Evolutionary conservation across 345 rosid species (phyloP).

Genomic region (Moringa oleifera): DNA sequence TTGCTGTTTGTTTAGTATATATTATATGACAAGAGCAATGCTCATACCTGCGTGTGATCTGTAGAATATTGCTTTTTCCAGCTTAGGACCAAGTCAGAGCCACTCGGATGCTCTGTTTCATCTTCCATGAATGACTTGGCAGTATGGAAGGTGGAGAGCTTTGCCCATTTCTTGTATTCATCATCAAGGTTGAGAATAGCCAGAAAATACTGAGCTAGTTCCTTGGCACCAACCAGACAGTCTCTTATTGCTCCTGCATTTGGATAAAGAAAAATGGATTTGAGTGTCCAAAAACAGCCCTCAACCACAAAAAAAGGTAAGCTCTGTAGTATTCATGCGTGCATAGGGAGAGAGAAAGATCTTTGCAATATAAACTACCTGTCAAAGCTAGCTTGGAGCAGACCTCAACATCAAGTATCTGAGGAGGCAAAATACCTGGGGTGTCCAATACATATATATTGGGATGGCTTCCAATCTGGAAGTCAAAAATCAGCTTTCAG

Average conservation of each 20-base stretch:
- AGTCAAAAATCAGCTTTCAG: neutral
- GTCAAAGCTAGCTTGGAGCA: conserved; percentile 76
- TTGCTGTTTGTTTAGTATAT: too few species aligned
- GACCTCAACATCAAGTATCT: conserved; percentile 40
- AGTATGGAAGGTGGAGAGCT: conserved; percentile 18
- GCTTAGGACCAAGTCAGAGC: conserved; percentile 17
- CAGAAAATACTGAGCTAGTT: conserved; percentile 55
- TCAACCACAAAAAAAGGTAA: neutral
- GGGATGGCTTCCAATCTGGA: conserved; percentile 82
- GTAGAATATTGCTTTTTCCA: conserved; percentile 43
- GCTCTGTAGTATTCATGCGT: neutral
- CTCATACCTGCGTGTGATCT: conserved; percentile 75
- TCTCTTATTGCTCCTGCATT: conserved; percentile 61
- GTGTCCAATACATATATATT: conserved; percentile 73
- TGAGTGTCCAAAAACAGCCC: too few species aligned
- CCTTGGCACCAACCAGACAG: conserved; percentile 39
- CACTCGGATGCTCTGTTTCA: conserved; percentile 19
- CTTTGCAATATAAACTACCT: conserved; percentile 32
- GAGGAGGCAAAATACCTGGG: conserved; percentile 73
- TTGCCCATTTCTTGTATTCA: conserved; percentile 70
- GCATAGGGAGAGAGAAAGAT: too few species aligned
- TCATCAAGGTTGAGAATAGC: conserved; percentile 48
- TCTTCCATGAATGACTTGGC: conserved; percentile 13
- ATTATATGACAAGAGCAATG: neutral
- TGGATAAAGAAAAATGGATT: neutral